A percentile compares a stretch with the other conserved stretches of the same genome.
Conservation (phyloP, 768 basidiomycete species). For the Terana coerulea region DNA sequence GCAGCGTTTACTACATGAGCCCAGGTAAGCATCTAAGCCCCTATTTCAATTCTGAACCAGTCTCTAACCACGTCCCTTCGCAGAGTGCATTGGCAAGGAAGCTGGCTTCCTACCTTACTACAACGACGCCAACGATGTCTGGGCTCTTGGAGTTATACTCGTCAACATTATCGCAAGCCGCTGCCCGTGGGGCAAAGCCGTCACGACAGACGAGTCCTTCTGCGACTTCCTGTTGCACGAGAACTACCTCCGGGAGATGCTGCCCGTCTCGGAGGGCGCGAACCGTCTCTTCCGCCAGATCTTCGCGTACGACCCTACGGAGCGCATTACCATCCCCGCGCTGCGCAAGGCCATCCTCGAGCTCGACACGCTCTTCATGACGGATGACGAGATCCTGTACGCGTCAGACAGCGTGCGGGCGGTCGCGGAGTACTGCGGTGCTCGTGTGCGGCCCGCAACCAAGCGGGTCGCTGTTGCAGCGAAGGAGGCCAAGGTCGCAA, state of each 20-base stretch:
- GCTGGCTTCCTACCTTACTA: constrained; percentile 23
- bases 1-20: constrained; percentile 24
- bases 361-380: constrained; percentile 59
- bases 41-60: background rate
- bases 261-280: constrained; percentile 46
- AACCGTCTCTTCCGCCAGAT: constrained; percentile 46
- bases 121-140: constrained; percentile 34
- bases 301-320: constrained; percentile 61
- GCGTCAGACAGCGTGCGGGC: constrained; percentile 26
- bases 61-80: background rate
- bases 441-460: no score
- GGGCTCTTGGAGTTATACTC: constrained; percentile 45
- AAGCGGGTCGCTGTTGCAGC: no score
- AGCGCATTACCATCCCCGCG: constrained; percentile 59
- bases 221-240: constrained; percentile 40
- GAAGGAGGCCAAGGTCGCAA: no score
- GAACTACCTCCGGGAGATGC: constrained; percentile 39
- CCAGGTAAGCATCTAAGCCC: constrained; percentile 21
- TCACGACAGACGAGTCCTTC: constrained; percentile 45
- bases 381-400: constrained; percentile 40
- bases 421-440: constrained; percentile 23
- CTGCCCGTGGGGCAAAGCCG: constrained; percentile 51
- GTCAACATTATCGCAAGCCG: constrained; percentile 50
- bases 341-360: constrained; percentile 53
- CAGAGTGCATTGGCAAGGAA: constrained; percentile 25